Evolutionary conservation across 2,329 filamentous ascomycete genomes (phyloP).

Genomic region (Biscogniauxia mediterranea): DNA sequence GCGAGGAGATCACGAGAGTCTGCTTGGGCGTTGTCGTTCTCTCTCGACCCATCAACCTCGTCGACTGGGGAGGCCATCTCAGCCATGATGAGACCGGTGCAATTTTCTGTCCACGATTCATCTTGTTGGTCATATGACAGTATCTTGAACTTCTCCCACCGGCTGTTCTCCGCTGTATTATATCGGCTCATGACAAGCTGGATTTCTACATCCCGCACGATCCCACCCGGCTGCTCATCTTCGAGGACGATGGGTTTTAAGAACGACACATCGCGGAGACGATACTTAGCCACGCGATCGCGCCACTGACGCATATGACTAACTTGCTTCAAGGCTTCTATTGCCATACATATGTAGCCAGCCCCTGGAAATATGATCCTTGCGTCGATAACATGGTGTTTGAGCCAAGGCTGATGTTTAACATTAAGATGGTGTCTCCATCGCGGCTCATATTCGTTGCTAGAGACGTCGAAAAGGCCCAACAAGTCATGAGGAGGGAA

Average conservation of each 20-base stretch:
- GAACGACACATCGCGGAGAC: slow-evolving; percentile 1
- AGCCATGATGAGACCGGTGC: slow-evolving; percentile 1
- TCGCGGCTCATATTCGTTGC: not conserved
- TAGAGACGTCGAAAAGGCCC: not conserved
- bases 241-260: too few species aligned
- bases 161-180: not conserved
- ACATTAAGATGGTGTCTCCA: not conserved
- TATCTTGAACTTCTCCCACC: not conserved
- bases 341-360: not conserved
- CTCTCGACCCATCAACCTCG: not conserved
- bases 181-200: not conserved
- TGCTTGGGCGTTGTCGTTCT: not conserved
- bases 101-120: not conserved
- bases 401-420: not conserved
- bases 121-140: not conserved
- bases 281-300: not conserved
- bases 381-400: not conserved
- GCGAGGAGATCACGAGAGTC: not conserved
- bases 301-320: not conserved
- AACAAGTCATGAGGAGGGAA: not conserved
- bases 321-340: not conserved
- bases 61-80: slow-evolving; percentile 1
- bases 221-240: too few species aligned
- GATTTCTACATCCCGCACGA: not conserved
- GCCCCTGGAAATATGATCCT: not conserved